Conservation (phyloP, 306 rosid species). For the Phaseolus lunatus region DNA sequence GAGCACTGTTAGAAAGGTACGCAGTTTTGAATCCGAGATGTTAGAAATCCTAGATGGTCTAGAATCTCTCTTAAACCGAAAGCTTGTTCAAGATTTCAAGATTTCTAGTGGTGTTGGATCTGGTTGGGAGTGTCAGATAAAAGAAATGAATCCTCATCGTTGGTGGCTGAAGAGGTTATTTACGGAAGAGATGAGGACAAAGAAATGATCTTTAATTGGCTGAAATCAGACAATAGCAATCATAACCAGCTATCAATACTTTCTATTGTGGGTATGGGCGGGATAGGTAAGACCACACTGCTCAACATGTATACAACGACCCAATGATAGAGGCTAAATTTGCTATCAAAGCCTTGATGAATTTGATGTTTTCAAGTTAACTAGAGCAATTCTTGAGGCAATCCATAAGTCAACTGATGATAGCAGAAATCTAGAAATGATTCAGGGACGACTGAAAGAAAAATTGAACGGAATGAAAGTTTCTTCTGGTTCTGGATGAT, state of each 20-base stretch:
- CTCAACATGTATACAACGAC: not conserved
- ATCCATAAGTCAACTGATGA: not conserved
- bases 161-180: not conserved
- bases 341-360: not conserved
- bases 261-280: not conserved
- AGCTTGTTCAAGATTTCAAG: not conserved
- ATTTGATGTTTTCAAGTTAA: too few species aligned
- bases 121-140: too few species aligned
- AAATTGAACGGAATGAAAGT: not conserved
- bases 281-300: not conserved
- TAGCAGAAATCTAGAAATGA: not conserved
- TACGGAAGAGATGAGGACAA: not conserved
- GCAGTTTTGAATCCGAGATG: too few species aligned
- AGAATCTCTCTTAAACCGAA: too few species aligned
- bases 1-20: too few species aligned
- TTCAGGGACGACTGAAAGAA: not conserved
- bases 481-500: slow-evolving; percentile 24
- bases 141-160: not conserved
- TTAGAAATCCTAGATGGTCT: too few species aligned
- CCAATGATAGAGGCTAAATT: not conserved
- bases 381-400: too few species aligned
- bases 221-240: not conserved
- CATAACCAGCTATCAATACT: not conserved
- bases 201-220: not conserved
- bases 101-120: not conserved